phyloP scores from a whole-genome alignment of 2,329 filamentous ascomycete species.

The Amauroascus niger region DNA sequence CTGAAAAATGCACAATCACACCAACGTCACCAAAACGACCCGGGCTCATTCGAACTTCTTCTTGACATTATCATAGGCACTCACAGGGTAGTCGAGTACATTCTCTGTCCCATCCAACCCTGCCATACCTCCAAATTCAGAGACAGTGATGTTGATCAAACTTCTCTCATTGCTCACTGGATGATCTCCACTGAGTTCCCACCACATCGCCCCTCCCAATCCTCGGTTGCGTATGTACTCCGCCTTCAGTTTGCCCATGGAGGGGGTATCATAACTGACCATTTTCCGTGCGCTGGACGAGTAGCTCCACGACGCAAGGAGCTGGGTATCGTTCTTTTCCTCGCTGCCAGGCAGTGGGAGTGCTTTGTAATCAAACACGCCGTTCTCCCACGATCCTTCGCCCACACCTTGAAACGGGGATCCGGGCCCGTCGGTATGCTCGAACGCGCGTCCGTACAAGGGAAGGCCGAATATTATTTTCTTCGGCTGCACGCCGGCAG shows the following conservation, averaged over 20 bases:
- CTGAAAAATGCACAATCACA: too few relatives aligned
- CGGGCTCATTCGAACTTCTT: constrained; percentile 9
- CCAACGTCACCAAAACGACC: background rate
- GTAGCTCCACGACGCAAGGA: constrained; percentile 65
- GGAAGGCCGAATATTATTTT: constrained; percentile 91
- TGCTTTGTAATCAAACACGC: constrained; percentile 81
- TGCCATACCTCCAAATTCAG: constrained; percentile 11
- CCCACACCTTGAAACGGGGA: constrained; percentile 61
- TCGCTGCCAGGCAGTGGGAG: constrained; percentile 59
- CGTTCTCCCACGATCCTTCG: constrained; percentile 71
- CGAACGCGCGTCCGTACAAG: constrained; percentile 79
- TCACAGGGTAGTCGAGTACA: constrained; percentile 12
- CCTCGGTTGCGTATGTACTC: constrained; percentile 56
- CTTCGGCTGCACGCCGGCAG: constrained; percentile 50
- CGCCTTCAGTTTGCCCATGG: constrained; percentile 59
- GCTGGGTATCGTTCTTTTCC: constrained; percentile 51
- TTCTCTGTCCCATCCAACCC: constrained; percentile 13
- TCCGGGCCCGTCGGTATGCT: constrained; percentile 66
- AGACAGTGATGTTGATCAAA: constrained; percentile 13
- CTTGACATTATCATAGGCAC: constrained; percentile 15
- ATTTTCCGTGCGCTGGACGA: constrained; percentile 51
- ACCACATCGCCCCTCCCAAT: constrained; percentile 93
- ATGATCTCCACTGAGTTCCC: constrained; percentile 71
- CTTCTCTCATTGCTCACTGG: constrained; percentile 13
- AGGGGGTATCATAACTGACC: constrained; percentile 65